Base-by-base conservation (phyloP, 2,329 filamentous ascomycete species). In the Bipolaris zeicola region DNA sequence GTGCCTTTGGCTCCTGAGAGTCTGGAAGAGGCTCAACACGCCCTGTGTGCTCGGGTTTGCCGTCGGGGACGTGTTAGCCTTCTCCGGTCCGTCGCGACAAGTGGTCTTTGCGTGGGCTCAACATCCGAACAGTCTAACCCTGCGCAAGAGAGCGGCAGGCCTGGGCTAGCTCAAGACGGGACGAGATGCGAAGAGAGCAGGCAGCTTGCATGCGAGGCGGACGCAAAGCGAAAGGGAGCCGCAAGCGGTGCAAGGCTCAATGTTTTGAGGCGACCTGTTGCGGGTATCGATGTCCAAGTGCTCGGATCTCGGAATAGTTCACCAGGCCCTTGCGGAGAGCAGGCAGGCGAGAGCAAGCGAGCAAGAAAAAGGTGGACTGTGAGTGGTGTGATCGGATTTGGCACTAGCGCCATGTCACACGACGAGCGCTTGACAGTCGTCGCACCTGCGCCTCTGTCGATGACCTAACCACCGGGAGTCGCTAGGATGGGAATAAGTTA, bases 361-460 rank as follows among this genome's bases (percentile, higher is more conserved):
- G 52, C 24, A n/a, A 43, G 16, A 20, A 20, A 20, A 20, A 28
- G 41, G 44, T 57, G 33, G 34, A 36, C 44, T 33, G 39, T 47
- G 31, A 26, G 52, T 62, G 55, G 57, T 57, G 56, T 66, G 61
- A 80, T 6, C 76, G 73, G 10, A 22, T 16, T 41, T 58, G 33
- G 18, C 34, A 48, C 50, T 42, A 49, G 52, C 43, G 31, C 43
- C 31, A 50, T 33, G 57, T 61, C 47, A 50, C 51, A 62, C 62
- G 52, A 63, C 62, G 55, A 63, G 54, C 50, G 42, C 49, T 60
- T 42, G 50, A 52, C 49, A 57, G 50, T 26, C 39, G 43, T 37
- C 50, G 54, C 50, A 53, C 49, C 28, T 50, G 38, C 52, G 52
- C 18, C 33, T 46, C 33, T 44, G 47, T 22, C 28, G 39, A 66